Evolutionary conservation across 352 stramenopile species (phyloP).

Genomic region (Phytopythium cucurbitacearum): DNA sequence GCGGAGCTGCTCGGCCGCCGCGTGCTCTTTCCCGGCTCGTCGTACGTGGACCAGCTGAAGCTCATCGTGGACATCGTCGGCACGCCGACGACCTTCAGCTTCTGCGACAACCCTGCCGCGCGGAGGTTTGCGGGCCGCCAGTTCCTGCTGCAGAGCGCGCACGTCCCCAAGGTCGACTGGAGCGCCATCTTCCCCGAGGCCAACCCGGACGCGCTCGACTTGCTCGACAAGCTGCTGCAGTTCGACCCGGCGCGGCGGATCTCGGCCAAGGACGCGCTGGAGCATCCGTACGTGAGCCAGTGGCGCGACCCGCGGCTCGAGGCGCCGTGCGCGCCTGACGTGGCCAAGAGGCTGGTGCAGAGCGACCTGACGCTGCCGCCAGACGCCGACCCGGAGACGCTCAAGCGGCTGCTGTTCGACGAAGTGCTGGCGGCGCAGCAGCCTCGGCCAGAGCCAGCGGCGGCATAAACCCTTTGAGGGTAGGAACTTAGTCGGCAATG

Average conservation of each 20-base stretch:
- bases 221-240: conserved; percentile 84
- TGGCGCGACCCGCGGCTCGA: conserved; percentile 72
- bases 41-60: conserved; percentile 87
- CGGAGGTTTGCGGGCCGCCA: conserved; percentile 79
- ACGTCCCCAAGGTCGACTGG: conserved; percentile 77
- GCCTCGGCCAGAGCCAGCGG: conserved; percentile 2
- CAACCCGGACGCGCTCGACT: conserved; percentile 81
- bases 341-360: conserved; percentile 54
- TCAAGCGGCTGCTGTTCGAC: conserved; percentile 80
- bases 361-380: conserved; percentile 71
- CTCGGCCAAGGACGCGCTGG: conserved; percentile 73
- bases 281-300: conserved; percentile 88
- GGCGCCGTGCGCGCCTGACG: conserved; percentile 38
- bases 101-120: conserved; percentile 82
- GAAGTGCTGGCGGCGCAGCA: conserved; percentile 74
- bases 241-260: conserved; percentile 88
- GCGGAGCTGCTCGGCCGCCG: conserved; percentile 94
- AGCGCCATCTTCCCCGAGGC: conserved; percentile 71
- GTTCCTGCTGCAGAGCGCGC: conserved; percentile 69
- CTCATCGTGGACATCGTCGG: conserved; percentile 84
- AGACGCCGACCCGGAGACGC: conserved; percentile 56
- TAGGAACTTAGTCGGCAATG: too few relatives aligned
- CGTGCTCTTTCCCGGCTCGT: conserved; percentile 81
- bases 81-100: conserved; percentile 80
- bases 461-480: conserved; percentile 4